Evolutionary conservation across 257 asterid genomes (phyloP).

Genomic region (Solanum infundibuliforme): DNA sequence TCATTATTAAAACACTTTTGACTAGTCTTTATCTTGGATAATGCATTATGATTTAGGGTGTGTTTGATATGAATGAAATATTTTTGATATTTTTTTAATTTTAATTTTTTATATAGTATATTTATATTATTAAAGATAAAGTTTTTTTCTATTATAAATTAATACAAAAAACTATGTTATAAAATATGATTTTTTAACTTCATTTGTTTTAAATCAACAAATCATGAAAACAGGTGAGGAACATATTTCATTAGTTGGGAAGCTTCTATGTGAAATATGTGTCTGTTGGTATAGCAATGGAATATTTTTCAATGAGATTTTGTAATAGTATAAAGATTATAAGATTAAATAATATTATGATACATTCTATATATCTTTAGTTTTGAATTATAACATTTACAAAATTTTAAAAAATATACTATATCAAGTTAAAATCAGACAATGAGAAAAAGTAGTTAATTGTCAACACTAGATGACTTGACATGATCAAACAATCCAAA

Average conservation of each 20-base stretch:
- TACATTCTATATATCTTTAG: too few relatives aligned
- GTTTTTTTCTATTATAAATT: too few relatives aligned
- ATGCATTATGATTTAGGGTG: background rate
- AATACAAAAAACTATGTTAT: too few relatives aligned
- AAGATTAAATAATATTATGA: too few relatives aligned
- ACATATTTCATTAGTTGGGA: background rate
- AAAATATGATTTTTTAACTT: too few relatives aligned
- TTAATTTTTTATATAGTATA: too few relatives aligned
- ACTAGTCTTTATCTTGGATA: background rate
- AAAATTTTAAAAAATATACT: fast-evolving
- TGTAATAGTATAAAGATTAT: too few relatives aligned
- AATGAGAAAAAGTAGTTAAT: background rate
- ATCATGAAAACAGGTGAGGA: background rate
- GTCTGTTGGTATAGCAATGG: background rate
- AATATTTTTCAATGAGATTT: too few relatives aligned
- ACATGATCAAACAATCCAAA: background rate
- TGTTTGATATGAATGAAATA: background rate
- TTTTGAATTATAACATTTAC: too few relatives aligned
- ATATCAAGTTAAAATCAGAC: background rate
- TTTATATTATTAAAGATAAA: too few relatives aligned
- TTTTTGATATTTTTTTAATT: too few relatives aligned
- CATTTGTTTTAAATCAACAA: background rate
- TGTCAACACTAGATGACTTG: background rate
- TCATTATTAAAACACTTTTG: background rate
- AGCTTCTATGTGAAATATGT: too few relatives aligned